Evolutionary conservation across 805 yeast genomes (phyloP), one percentile per base, ranked within the genome.

Genomic region (Starmerella stigmatis): DNA sequence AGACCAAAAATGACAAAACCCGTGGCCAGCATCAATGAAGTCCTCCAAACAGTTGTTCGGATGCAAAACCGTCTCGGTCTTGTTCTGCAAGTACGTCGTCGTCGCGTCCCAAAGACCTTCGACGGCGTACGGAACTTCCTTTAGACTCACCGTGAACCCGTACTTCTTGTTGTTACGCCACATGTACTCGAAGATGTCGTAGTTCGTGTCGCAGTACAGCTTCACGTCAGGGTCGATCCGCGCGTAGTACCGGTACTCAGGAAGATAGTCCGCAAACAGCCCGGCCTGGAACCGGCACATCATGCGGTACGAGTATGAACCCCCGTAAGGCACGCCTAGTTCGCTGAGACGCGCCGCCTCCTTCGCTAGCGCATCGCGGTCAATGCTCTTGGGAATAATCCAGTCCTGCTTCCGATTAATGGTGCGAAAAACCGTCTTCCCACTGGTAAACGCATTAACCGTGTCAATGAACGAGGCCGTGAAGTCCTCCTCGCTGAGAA

Each of bases 241-340:
- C 96, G 96, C 88, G 64, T 86, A 89, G 94, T 95, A 89, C 50
- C 86, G 86, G 45, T 77, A 71, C 48, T 76, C 72, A 41, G 64
- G 63, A 34, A 89, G 79, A 61, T 89, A 96, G 48, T 79, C 75
- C 65, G 75, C 85, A 59, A 89, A 89, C 46, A 70, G 69, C 1
- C 95, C 94, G 0, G 94, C 77, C 59, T 83, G 85, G 60, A 79
- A 88, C n/a, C 96, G 72, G 61, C 97, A 89, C 97, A 89, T 89
- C 58, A 82, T 81, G 62, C 89, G 96, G 60, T 89, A 92, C 5
- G 89, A 76, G 41, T 73, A 79, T 69, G 78, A 63, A 47, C 76
- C 78, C 0, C 96, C 97, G 61, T 92, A 88, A 74, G 84, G 72
- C 47, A 89, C 78, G 1, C 77, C 78, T 4, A 39, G 26, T 3